Evolutionary conservation across 2,329 filamentous ascomycete species (phyloP), one percentile per base, ranked within the genome.

Genomic region (Leptographium lundbergii): DNA sequence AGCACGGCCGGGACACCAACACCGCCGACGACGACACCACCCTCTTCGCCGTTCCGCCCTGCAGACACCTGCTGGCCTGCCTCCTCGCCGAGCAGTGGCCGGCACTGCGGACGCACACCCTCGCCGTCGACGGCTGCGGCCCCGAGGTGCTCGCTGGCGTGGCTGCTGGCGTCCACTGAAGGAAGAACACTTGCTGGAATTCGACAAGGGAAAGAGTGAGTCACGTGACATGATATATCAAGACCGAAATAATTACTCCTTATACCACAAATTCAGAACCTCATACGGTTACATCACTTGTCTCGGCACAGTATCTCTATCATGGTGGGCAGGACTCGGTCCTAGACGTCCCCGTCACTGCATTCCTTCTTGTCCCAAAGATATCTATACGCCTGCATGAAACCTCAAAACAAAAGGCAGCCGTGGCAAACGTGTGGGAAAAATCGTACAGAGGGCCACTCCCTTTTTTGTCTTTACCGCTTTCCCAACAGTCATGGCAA

Each of bases 41-140:
- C 27, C 25, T 39, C 83, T 65, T 63, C 14, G 34, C 50, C 2
- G 59, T 56, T 1, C 63, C 61, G 1, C 88, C 72, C 59, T 99
- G 92, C 70, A 96, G 96, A 73, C 92, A 99, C 71, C 72, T 97
- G 6, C 79, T 97, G 19, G 92, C 92, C 1, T 95, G 89, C 69
- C 72, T 92, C 48, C 70, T 97, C 59, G 85, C 79, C 6, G 85
- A 89, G 69, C 75, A 77, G 54, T 91, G 88, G 75, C 69, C 68
- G 0, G 70, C 63, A 32, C 79, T 94, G 64, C 79, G 76, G 5
- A 66, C 66, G 1, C 81, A 80, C 65, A 76, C 87, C 19, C 76
- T 80, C 60, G 77, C 32, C 9, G 34, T 27, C 9, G 52, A 47
- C 4, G 19, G 17, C 19, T 50, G 25, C 13, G 24, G 36, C 17